Percentiles rank a stretch among this genome's conserved stretches.
Conservation (phyloP, 2,329 filamentous ascomycete species). For the Apiospora hydei region DNA sequence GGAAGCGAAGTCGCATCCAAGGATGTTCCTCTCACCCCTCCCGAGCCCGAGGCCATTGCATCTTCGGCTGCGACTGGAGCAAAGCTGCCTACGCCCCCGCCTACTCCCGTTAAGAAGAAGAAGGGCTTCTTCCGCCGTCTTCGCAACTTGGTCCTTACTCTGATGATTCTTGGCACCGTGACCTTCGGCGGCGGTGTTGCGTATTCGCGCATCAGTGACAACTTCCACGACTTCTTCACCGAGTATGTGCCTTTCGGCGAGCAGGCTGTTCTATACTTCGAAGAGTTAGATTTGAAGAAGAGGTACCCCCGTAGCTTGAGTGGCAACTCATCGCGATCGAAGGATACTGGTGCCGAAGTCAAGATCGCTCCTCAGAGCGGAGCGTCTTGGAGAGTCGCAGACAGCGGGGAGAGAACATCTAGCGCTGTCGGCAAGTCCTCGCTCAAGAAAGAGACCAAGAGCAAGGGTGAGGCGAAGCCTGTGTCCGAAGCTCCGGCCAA, state of each 20-base stretch:
- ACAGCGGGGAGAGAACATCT: constrained; percentile 40
- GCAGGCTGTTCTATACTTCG: constrained; percentile 91
- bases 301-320: constrained; percentile 68
- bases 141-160: constrained; percentile 77
- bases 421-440: constrained; percentile 41
- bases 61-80: constrained; percentile 42
- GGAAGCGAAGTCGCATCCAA: constrained; percentile 47
- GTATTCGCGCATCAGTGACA: constrained; percentile 93
- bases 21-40: constrained; percentile 50
- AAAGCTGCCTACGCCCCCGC: constrained; percentile 42
- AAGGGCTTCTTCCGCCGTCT: constrained; percentile 76
- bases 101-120: constrained; percentile 58
- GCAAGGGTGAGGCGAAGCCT: constrained; percentile 37
- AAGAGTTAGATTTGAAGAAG: constrained; percentile 91
- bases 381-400: constrained; percentile 67
- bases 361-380: constrained; percentile 87
- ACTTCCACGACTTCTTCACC: constrained; percentile 99
- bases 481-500: constrained; percentile 30
- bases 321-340: constrained; percentile 56
- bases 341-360: constrained; percentile 72
- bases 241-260: constrained; percentile 96
- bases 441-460: constrained; percentile 32
- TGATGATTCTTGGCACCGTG: constrained; percentile 77
- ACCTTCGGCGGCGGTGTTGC: constrained; percentile 89
- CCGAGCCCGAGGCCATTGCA: constrained; percentile 44